A percentile compares a stretch with the other conserved stretches of the same genome.
phyloP scores from a whole-genome alignment of 129 eudicot genomes.

The Tanacetum coccineum region DNA sequence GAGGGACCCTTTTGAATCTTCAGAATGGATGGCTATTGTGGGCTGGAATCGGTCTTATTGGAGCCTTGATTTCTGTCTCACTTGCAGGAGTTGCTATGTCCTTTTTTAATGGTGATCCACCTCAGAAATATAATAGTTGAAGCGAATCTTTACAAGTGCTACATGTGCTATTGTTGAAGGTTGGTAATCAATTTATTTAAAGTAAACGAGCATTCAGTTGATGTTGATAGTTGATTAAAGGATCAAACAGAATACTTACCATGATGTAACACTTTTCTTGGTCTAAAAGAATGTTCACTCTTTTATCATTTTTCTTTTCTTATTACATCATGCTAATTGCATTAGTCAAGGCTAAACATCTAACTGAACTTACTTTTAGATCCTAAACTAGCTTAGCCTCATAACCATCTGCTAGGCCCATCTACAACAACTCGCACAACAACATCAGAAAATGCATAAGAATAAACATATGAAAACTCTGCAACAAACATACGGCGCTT shows the following conservation, averaged over 20 bases:
- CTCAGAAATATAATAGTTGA: no score
- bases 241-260: conserved; percentile 10
- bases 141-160: no score
- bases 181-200: conserved; percentile 29
- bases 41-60: conserved; percentile 87
- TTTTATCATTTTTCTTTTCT: background rate
- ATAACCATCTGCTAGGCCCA: conserved; percentile 14
- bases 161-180: conserved; percentile 29
- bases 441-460: background rate
- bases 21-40: conserved; percentile 93
- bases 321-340: conserved; percentile 18
- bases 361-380: conserved; percentile 1
- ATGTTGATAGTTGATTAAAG: conserved; percentile 15
- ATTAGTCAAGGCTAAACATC: conserved; percentile 27
- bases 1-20: conserved; percentile 84
- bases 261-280: conserved; percentile 16
- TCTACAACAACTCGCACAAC: background rate
- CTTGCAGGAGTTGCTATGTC: conserved; percentile 76
- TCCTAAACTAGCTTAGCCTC: conserved; percentile 9
- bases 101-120: conserved; percentile 65
- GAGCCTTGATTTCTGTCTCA: conserved; percentile 76
- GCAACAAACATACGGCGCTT: background rate
- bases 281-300: conserved; percentile 2
- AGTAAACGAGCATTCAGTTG: conserved; percentile 18
- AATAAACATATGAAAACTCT: background rate